Evolutionary conservation across 495 filamentous ascomycete genomes (phyloP).

Genomic region (Annulohypoxylon nitens): DNA sequence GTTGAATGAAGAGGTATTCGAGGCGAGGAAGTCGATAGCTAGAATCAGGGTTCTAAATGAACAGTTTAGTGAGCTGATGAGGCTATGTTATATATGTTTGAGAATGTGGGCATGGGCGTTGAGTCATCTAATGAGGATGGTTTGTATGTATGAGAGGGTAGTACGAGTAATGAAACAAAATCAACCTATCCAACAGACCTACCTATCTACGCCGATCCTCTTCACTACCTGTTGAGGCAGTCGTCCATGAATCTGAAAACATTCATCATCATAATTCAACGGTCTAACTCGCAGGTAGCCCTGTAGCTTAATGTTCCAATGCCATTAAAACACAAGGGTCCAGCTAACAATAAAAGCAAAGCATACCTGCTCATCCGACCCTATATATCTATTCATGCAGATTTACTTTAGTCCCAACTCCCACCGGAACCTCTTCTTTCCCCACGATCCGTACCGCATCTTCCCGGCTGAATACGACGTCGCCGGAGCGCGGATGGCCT

Average conservation of each 20-base stretch:
- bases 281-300: no score
- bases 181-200: not conserved
- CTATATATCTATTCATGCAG: not conserved
- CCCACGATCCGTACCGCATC: conserved; percentile 1
- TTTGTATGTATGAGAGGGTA: not conserved
- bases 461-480: conserved; percentile 19
- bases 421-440: conserved; percentile 1
- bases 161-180: conserved; percentile 6
- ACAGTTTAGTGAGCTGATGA: not conserved
- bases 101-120: not conserved
- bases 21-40: not conserved
- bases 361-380: not conserved
- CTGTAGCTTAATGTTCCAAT: not conserved
- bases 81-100: not conserved
- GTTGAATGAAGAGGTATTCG: conserved; percentile 24
- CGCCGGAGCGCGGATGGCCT: not conserved
- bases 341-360: not conserved
- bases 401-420: not conserved
- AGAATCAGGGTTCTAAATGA: not conserved
- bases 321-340: not conserved
- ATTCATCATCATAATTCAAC: no score
- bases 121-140: not conserved
- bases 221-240: no score
- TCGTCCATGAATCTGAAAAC: no score
- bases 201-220: not conserved